Base-by-base conservation (phyloP, 345 rosid species). In the Dipteronia dyeriana region DNA sequence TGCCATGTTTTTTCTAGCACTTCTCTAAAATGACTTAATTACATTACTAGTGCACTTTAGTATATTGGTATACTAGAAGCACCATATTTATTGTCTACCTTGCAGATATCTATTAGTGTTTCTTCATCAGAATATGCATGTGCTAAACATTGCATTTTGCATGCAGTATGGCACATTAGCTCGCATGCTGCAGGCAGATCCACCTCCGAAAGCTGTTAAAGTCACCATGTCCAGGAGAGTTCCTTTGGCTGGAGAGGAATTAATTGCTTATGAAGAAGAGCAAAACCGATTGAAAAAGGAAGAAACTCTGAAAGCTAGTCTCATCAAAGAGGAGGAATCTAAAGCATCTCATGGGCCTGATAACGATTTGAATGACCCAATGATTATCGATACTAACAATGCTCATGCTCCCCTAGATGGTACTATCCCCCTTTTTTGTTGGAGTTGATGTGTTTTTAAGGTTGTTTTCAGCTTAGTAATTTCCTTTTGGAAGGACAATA, bases 131-230 rank as follows among this genome's bases (percentile, higher is more conserved):
- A 61, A 49, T 60, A 70, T 47, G 16, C 29, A 54, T 60, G 71
- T 31, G 23, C 60, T 79, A 13, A 72, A 78, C 38, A 43, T 81
- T 47, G 68, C 49, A 9, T 61, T 84, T 66, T 63, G 13, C 65
- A 74, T 87, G 85, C 84, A 96, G 99, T 96, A 86, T 86, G 98
- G 97, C 56, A 89, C 98, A 13, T 79, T 96, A 85, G 97, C 99
- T 79, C 98, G 99, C 73, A 90, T 88, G 93, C 99, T 96, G 68
- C 99, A 96, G 91, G 92, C 98, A 76, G 89, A 95, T 85, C 98
- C 99, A 80, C 98, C 99, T 80, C 99, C 99, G 68, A 96, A 92
- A 85, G 92, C 94, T 81, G 98, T 94, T 73, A 96, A 96, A 91
- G 95, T 96, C 70, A 92, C 86, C 70, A 86, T 96, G 89, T 96